Base-by-base conservation (phyloP, 768 basidiomycete genomes). In the Suillus hirtellus region DNA sequence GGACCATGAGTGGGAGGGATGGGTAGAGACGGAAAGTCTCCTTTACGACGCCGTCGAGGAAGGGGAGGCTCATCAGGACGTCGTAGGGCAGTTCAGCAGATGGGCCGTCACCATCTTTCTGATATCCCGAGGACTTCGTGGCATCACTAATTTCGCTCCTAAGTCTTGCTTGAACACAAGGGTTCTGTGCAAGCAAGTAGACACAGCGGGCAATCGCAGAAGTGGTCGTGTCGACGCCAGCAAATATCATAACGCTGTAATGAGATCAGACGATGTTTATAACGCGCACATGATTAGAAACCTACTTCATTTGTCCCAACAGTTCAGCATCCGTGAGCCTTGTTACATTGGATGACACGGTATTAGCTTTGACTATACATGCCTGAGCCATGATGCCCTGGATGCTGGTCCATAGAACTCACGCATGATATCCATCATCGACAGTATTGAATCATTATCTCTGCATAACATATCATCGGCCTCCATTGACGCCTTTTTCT, bases 251-350 rank as follows among this genome's bases (percentile, higher is more conserved):
- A 17, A 82, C 80, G 3, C 82, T 82, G 59, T 47, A 47, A 38
- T 3, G 4, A 43, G 11, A 34, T 24, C 19, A 35, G 31, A 31
- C 6, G 31, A 31, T 31, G 31, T 31, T 31, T 31, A 31, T 31
- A 31, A 31, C 6, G 31, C 31, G 5, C 6, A 1, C 31, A 31
- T 31, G 31, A 31, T 31, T 31, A 31, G 31, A 31, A 35, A 72
- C 78, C 49, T 66, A 81, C 82, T 81, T 81, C 79, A 84, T 81
- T 65, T 84, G 82, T 0, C 81, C 82, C 1, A 81, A 75, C 35
- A 84, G 66, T 62, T 84, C 82, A 34, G 69, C 67, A 59, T 84
- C 82, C 55, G 72, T 74, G 47, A 84, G 70, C 52, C 31, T 31
- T 31, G 31, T 31, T 31, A 31, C 31, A 31, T 31, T 31, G 31